Conservation (phyloP, 306 rosid genomes). For the Dicorynia guianensis region DNA sequence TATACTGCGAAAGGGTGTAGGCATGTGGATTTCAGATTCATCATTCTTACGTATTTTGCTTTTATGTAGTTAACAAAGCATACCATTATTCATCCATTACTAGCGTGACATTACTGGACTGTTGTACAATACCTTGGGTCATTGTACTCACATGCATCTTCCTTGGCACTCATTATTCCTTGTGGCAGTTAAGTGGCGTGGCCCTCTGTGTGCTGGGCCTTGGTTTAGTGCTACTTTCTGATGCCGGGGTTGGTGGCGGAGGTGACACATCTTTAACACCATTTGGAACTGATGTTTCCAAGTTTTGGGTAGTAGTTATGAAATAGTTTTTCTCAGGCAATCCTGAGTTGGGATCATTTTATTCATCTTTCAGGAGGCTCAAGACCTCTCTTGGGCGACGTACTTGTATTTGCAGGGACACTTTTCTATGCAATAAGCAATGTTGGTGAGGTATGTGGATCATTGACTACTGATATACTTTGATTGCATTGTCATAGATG, state of each 20-base stretch:
- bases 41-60: no score
- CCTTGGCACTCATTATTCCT: conserved; percentile 66
- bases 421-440: conserved; percentile 71
- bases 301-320: not conserved
- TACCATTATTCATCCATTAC: conserved; percentile 74
- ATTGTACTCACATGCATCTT: conserved; percentile 65
- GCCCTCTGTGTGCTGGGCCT: conserved; percentile 66
- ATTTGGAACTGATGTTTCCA: not conserved
- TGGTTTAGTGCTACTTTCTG: conserved; percentile 72
- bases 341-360: not conserved
- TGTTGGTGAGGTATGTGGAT: conserved; percentile 65
- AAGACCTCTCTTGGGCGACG: conserved; percentile 66
- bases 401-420: conserved; percentile 68
- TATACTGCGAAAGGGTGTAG: not conserved
- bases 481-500: not conserved
- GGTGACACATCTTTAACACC: conserved; percentile 46
- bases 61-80: conserved; percentile 72
- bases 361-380: conserved; percentile 56
- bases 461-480: not conserved
- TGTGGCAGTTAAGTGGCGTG: conserved; percentile 67
- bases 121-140: conserved; percentile 75
- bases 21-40: not conserved
- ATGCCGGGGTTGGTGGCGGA: conserved; percentile 63
- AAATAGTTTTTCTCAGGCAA: not conserved
- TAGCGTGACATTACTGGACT: conserved; percentile 67